phyloP scores from a whole-genome alignment of 2,329 filamentous ascomycete genomes.

The Colletotrichum cuscutae region DNA sequence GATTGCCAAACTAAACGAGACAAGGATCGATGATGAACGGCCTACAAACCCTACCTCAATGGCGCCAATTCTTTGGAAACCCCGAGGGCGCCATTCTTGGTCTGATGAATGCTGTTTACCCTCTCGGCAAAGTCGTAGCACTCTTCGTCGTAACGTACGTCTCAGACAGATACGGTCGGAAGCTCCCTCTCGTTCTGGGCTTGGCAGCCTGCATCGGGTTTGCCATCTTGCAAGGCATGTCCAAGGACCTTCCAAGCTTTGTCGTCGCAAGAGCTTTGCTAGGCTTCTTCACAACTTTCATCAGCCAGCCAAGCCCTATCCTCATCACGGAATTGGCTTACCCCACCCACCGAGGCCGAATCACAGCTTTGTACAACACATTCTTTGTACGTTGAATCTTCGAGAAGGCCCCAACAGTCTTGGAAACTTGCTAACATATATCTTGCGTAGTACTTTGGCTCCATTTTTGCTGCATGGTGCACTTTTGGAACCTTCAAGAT shows the following conservation, averaged over 20 bases:
- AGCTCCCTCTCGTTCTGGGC: conserved; percentile 44
- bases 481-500: conserved; percentile 47
- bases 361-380: conserved; percentile 57
- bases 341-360: conserved; percentile 45
- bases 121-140: conserved; percentile 24
- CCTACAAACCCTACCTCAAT: conserved; percentile 48
- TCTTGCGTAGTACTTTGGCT: conserved; percentile 47
- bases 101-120: conserved; percentile 27
- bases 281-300: conserved; percentile 45
- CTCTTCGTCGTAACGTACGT: conserved; percentile 34
- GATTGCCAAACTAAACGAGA: neutral
- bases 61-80: conserved; percentile 47
- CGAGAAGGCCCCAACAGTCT: too few relatives aligned
- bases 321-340: conserved; percentile 49
- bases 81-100: conserved; percentile 19
- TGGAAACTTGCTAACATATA: neutral
- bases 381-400: conserved; percentile 31
- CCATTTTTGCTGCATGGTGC: conserved; percentile 42
- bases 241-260: conserved; percentile 41
- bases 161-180: conserved; percentile 48
- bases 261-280: conserved; percentile 46
- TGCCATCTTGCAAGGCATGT: conserved; percentile 41
- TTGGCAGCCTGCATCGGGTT: conserved; percentile 44
- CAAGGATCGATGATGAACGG: conserved; percentile 52
- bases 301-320: conserved; percentile 43